Evolutionary conservation across 1,139 yeast genomes (phyloP).

Genomic region (Taphrina communis): DNA sequence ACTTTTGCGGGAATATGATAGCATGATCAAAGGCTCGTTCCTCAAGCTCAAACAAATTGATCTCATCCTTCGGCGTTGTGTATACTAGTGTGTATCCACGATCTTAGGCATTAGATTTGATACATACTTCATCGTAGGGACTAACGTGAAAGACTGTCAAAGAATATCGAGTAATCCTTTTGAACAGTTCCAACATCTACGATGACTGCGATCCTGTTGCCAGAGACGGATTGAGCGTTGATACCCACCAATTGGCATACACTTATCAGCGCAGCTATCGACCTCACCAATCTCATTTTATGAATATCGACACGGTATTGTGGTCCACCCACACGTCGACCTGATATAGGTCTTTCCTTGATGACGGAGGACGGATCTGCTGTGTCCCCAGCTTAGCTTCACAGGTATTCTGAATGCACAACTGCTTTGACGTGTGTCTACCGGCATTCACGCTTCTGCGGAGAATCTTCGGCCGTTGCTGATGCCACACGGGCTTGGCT

Average conservation of each 20-base stretch:
- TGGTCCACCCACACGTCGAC: not conserved
- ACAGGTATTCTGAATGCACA: not conserved
- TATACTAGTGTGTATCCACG: conserved; percentile 51
- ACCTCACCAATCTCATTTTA: not conserved
- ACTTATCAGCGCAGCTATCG: conserved; percentile 1
- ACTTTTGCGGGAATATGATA: conserved; percentile 57
- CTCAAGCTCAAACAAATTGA: conserved; percentile 56
- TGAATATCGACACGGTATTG: not conserved
- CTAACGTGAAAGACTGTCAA: conserved; percentile 49
- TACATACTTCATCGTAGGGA: not conserved
- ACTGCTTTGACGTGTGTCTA: not conserved
- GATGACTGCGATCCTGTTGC: conserved; percentile 51
- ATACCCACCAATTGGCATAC: not conserved
- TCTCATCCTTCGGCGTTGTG: conserved; percentile 49
- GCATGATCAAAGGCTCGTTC: conserved; percentile 60
- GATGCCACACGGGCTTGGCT: not conserved
- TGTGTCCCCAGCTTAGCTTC: no score
- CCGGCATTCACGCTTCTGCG: not conserved
- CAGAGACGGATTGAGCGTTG: conserved; percentile 44
- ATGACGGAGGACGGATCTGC: no score
- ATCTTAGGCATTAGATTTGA: conserved; percentile 41
- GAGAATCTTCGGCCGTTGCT: not conserved
- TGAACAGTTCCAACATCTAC: conserved; percentile 51
- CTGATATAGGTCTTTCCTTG: no score
- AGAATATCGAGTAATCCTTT: conserved; percentile 51